Evolutionary conservation across 257 asterid genomes (phyloP), one percentile per base, ranked within the genome.

Genomic region (Lantana camara): DNA sequence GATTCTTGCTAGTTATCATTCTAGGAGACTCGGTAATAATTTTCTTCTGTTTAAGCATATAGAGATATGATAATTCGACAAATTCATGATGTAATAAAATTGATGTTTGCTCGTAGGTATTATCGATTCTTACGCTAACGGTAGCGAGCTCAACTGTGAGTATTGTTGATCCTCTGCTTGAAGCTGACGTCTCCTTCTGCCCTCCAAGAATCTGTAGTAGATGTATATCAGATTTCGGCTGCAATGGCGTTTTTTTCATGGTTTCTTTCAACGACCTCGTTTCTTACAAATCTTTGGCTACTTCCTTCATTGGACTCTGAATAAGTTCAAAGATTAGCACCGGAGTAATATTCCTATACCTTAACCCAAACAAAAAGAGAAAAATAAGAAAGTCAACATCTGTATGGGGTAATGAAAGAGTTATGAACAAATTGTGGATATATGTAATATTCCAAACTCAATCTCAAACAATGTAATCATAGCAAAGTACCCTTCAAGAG

Each of bases 71-170:
- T 38, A 23, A 24, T 17, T 23, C 37, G 14, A 16, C 34, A n/a
- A n/a, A n/a, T n/a, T n/a, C n/a, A n/a, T n/a, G n/a, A n/a, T n/a
- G n/a, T n/a, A n/a, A n/a, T n/a, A n/a, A n/a, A n/a, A n/a, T 48
- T 55, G 21, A 49, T 72, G n/a, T 49, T 57, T 35, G 57, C 45
- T 53, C 35, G 57, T 80, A 89, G 94, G 82, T 85, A 7, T 62
- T 89, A 63, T 74, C 86, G 45, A 54, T 84, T 55, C 81, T 89
- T 50, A 79, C 85, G 16, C 69, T 83, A 47, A 89, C 86, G 11
- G 95, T 91, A 76, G 89, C 91, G 13, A 82, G 91, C 76, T 84
- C 95, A 37, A 79, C 82, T 17, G 86, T 85, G 40, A 74, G 88
- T 44, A 80, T 84, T 1, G 77, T 84, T 15, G 89, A 84, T 78